Evolutionary conservation across 495 filamentous ascomycete genomes (phyloP), one percentile per base, ranked within the genome.

Genomic region (Hyaloscypha bicolor): DNA sequence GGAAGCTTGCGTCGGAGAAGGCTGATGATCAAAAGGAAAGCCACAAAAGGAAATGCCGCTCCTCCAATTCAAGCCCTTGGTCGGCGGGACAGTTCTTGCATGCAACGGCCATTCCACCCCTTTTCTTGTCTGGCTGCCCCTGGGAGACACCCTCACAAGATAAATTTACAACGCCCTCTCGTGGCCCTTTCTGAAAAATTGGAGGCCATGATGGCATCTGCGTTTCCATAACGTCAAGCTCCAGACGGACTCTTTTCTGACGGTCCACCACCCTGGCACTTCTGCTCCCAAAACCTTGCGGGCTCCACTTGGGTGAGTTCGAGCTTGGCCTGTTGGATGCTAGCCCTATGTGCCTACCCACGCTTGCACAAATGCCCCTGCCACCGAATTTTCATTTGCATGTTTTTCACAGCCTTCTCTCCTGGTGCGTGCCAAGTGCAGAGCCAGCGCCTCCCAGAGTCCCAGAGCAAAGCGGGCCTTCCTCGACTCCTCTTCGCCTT

Each of bases 211-310:
- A 48, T 48, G 42, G 42, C 42, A 48, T 48, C 16, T 48, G 42
- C 42, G 42, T 48, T 48, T 48, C 11, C 42, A 48, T 48, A 48
- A 48, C 42, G 42, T 48, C 42, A 48, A 48, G 42, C 42, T 48
- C 42, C 42, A 48, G 9, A 48, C 16, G 42, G 42, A 48, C 42
- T 4, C 42, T 48, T 12, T 37, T 48, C 6, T 19, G 42, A 6
- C 11, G 42, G 42, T 12, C 42, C 42, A 19, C 42, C 6, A 37
- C 12, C 35, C 35, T 37, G 35, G 35, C 35, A 37, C 35, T 12
- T 37, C 35, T 48, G 42, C 42, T 48, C 42, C 42, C 42, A 6
- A 48, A 48, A 48, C 42, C 42, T 16, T 14, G 9, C 42, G 9
- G 42, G 42, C 8, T 48, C 42, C 42, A 48, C 42, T 48, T 19